Evolutionary conservation across 768 basidiomycete species (phyloP).

Genomic region (Collybia sordida): DNA sequence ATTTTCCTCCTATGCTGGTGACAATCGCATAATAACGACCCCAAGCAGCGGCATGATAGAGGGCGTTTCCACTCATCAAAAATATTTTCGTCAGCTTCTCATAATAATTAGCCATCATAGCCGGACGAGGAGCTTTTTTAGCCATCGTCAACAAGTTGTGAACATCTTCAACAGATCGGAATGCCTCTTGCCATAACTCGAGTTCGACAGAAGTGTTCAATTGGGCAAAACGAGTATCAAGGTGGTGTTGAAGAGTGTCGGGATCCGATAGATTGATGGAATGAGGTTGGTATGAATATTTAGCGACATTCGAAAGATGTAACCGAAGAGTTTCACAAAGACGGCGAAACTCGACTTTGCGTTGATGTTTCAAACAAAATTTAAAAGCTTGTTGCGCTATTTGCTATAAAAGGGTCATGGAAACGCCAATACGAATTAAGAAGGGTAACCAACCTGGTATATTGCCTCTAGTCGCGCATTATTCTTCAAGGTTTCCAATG

Average conservation of each 20-base stretch:
- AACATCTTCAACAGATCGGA: slow-evolving; percentile 97
- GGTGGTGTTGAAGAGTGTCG: slow-evolving; percentile 91
- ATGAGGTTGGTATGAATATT: slow-evolving; percentile 92
- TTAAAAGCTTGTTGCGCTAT: slow-evolving; percentile 97
- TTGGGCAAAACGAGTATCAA: slow-evolving; percentile 96
- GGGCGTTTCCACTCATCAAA: slow-evolving; percentile 89
- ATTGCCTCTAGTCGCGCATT: slow-evolving; percentile 90
- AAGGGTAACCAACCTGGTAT: slow-evolving; percentile 71
- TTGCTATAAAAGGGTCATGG: slow-evolving; percentile 48
- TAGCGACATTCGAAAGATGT: slow-evolving; percentile 91
- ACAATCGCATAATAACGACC: slow-evolving; percentile 77
- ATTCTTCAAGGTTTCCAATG: slow-evolving; percentile 93
- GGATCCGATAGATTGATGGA: slow-evolving; percentile 94
- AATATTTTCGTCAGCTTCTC: slow-evolving; percentile 97
- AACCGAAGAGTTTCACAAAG: slow-evolving; percentile 95
- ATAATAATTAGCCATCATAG: slow-evolving; percentile 99
- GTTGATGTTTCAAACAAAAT: slow-evolving; percentile 90
- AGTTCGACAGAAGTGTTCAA: slow-evolving; percentile 96
- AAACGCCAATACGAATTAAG: not conserved
- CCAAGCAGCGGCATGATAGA: slow-evolving; percentile 98
- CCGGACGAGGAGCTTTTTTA: slow-evolving; percentile 87
- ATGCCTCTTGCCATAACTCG: slow-evolving; percentile 98
- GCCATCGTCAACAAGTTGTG: slow-evolving; percentile 93
- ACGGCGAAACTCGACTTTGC: slow-evolving; percentile 96
- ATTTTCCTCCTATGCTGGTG: slow-evolving; percentile 69